Percentiles rank a stretch among this genome's conserved stretches.
Conservation (phyloP, 1,139 yeast genomes). For the Zhuliangozyma parablackwelliae region DNA sequence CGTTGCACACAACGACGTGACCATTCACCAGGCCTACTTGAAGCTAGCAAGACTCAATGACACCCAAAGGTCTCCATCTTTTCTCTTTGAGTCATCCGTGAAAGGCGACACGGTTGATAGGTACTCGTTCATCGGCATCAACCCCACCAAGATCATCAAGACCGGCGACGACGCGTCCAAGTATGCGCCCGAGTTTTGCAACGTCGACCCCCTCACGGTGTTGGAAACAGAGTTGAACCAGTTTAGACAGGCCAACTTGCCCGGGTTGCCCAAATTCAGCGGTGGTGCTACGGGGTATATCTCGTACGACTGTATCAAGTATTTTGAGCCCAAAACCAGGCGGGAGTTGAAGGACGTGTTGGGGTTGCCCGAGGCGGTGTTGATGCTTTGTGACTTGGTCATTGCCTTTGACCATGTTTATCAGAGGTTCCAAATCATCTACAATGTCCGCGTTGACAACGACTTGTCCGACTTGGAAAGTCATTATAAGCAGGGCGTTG, state of each 20-base stretch:
- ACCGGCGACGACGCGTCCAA: slow-evolving; percentile 56
- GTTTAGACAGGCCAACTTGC: slow-evolving; percentile 66
- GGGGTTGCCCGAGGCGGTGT: slow-evolving; percentile 81
- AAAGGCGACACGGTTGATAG: slow-evolving; percentile 88
- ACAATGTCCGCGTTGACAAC: slow-evolving; percentile 58
- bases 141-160: slow-evolving; percentile 73
- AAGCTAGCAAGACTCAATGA: slow-evolving; percentile 73
- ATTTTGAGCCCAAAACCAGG: slow-evolving; percentile 87
- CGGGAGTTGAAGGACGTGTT: slow-evolving; percentile 73
- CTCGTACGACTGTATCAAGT: slow-evolving; percentile 92
- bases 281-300: slow-evolving; percentile 98
- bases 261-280: slow-evolving; percentile 77
- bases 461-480: slow-evolving; percentile 35
- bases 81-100: slow-evolving; percentile 80
- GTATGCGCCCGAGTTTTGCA: slow-evolving; percentile 30
- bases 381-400: slow-evolving; percentile 87
- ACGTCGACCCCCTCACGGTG: slow-evolving; percentile 71
- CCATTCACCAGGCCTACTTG: slow-evolving; percentile 87
- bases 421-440: slow-evolving; percentile 86
- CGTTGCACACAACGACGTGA: slow-evolving; percentile 70
- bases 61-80: slow-evolving; percentile 57
- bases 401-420: slow-evolving; percentile 92
- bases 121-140: slow-evolving; percentile 84
- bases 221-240: slow-evolving; percentile 68
- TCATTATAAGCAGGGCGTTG: slow-evolving; percentile 53